Percentiles rank a stretch among this genome's conserved stretches.
Evolutionary conservation across 202 grass and related monocot species (phyloP).

Genomic region (Sporobolus alterniflorus): DNA sequence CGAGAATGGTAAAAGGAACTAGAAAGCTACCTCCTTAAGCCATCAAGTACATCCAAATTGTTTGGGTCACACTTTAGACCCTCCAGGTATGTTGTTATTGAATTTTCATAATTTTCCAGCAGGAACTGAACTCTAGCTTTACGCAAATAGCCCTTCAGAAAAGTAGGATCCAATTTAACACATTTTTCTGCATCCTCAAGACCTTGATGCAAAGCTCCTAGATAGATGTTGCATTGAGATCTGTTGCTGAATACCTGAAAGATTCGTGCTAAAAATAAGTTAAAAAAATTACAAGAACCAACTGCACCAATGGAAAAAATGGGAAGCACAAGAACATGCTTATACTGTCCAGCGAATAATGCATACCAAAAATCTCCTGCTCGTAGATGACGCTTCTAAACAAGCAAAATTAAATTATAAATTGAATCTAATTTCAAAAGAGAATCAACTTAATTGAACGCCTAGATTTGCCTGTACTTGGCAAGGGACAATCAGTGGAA

Average conservation of each 20-base stretch:
- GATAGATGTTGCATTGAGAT: constrained; percentile 60
- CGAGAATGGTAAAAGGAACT: constrained; percentile 3
- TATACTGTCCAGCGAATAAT: background rate
- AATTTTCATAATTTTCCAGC: constrained; percentile 65
- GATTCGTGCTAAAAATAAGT: background rate
- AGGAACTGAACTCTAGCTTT: constrained; percentile 66
- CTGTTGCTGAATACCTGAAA: constrained; percentile 66
- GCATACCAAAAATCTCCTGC: background rate
- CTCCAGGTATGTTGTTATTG: constrained; percentile 63
- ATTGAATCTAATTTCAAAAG: background rate
- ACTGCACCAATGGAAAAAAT: background rate
- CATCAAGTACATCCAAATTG: constrained; percentile 56
- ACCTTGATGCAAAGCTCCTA: constrained; percentile 55
- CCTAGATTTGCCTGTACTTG: background rate
- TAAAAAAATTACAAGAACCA: constrained; percentile 13
- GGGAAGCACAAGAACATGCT: background rate
- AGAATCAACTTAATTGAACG: background rate
- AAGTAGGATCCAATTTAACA: constrained; percentile 62
- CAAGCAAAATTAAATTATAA: background rate
- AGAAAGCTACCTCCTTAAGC: constrained; percentile 61
- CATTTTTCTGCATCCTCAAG: constrained; percentile 69
- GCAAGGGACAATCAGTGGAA: background rate
- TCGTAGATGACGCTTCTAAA: background rate
- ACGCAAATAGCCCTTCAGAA: constrained; percentile 60
- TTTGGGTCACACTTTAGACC: constrained; percentile 69